Evolutionary conservation across 495 filamentous ascomycete species (phyloP), one percentile per base, ranked within the genome.

Genomic region (Chaetomium fimeti): DNA sequence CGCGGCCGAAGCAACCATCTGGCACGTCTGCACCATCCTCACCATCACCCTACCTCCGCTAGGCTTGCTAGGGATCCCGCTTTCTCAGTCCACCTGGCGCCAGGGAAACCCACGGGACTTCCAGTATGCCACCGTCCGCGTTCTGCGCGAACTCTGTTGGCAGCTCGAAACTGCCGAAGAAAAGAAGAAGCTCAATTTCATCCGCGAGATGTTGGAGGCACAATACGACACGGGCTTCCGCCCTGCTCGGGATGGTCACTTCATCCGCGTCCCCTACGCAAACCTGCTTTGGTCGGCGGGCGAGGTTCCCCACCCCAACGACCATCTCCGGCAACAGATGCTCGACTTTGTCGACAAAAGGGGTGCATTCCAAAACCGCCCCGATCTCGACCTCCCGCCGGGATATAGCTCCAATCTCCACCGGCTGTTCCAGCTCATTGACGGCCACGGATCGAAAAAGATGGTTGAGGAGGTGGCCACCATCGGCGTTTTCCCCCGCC

Each of bases 21-120:
- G 51, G 51, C 51, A 54, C 28, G 25, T 54, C 7, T 54, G 51
- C 51, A 54, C 51, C 25, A 54, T 54, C 28, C 51, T 54, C 25
- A 29, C 25, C 28, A 54, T 54, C 51, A 11, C 13, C 13, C 12
- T 54, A 4, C 51, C 51, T 25, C 51, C 28, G 51, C 25, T 54
- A 3, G 51, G 27, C 25, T 32, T 28, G 51, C 4, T 54, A 27
- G 51, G 25, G 12, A 54, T 29, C 27, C n/a, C 28, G 32, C 32
- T 36, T 11, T 36, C 32, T 9, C 32, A 36, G 8, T 36, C 32
- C 32, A 36, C 32, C 32, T 36, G 32, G 32, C 32, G 32, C 32
- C 32, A 36, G 32, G 32, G 32, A 5, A 36, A 11, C 12, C 32
- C 32, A 9, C 8, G 32, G 32, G 32, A 36, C 8, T 36, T 36